phyloP scores from a whole-genome alignment of 2,329 filamentous ascomycete genomes.

The Colletotrichum sublineola region DNA sequence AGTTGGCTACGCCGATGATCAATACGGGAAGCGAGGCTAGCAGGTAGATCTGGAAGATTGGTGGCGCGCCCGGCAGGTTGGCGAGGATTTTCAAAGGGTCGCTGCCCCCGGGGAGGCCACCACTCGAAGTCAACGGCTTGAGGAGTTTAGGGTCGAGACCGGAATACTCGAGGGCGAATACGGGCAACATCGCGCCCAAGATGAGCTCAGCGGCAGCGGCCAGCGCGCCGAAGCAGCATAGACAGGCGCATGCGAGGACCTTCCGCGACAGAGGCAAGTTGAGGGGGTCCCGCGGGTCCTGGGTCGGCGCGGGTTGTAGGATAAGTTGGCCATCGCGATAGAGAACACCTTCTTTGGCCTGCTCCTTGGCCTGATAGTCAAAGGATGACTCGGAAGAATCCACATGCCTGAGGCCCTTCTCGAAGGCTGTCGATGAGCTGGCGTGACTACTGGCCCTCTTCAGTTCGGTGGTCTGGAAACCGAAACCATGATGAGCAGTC shows the following conservation, averaged over 20 bases:
- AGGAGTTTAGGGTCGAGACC: conserved; percentile 48
- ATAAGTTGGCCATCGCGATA: conserved; percentile 30
- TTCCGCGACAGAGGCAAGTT: conserved; percentile 20
- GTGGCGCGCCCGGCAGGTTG: conserved; percentile 46
- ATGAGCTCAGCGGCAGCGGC: conserved; percentile 47
- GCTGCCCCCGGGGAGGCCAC: conserved; percentile 44
- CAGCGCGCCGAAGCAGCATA: conserved; percentile 46
- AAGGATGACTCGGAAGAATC: conserved; percentile 2
- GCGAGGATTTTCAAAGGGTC: conserved; percentile 42
- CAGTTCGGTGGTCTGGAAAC: neutral
- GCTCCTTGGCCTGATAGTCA: neutral
- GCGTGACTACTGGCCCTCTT: neutral
- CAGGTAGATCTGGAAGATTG: conserved; percentile 48
- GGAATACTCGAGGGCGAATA: conserved; percentile 53
- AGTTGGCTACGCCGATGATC: conserved; percentile 51
- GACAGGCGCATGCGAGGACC: conserved; percentile 19
- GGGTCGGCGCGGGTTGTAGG: conserved; percentile 21
- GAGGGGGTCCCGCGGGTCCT: conserved; percentile 35
- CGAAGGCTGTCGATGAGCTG: neutral
- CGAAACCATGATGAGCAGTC: neutral
- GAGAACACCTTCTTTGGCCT: conserved; percentile 20
- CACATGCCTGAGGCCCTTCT: neutral
- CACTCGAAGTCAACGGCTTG: conserved; percentile 37
- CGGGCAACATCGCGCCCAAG: conserved; percentile 49
- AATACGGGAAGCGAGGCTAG: conserved; percentile 52